These are phyloP conservation scores for Pseudogymnoascus sp. DNA, from an alignment of 2,329 filamentous ascomycete genomes.

Conservation along the genomic window DNA sequence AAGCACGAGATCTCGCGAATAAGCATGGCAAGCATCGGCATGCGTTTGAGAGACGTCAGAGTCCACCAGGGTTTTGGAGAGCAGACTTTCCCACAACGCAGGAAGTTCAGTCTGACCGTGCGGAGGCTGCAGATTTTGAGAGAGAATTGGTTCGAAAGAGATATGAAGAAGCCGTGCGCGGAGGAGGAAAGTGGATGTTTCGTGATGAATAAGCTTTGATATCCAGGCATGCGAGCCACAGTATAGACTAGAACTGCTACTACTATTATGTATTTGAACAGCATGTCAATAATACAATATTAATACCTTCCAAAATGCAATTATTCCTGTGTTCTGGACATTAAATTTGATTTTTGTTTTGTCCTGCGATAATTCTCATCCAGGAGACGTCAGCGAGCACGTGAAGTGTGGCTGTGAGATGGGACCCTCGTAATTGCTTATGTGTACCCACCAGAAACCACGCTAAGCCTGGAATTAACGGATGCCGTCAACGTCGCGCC, in stretches of 20 bases:
- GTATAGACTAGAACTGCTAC: neutral
- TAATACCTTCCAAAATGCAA: neutral
- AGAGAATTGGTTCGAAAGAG: conserved; percentile 62
- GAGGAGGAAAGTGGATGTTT: conserved; percentile 72
- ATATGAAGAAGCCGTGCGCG: conserved; percentile 74
- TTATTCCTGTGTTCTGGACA: neutral
- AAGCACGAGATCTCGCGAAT: conserved; percentile 65
- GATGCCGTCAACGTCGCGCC: conserved; percentile 9
- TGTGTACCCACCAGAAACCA: conserved; percentile 3
- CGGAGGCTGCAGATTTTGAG: conserved; percentile 58
- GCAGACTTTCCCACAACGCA: conserved; percentile 86
- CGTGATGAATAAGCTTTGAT: conserved; percentile 55
- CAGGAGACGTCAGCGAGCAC: neutral
- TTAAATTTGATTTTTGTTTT: neutral
- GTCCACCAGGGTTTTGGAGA: conserved; percentile 86
- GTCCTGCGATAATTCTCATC: neutral
- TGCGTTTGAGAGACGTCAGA: conserved; percentile 61
- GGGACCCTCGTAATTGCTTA: conserved; percentile 5
- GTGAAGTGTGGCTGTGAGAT: conserved; percentile 8
- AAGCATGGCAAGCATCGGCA: conserved; percentile 72
- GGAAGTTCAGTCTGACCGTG: conserved; percentile 60
- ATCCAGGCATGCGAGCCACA: conserved; percentile 2
- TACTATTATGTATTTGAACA: neutral
- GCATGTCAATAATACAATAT: neutral
- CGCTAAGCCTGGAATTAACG: conserved; percentile 12